phyloP scores from a whole-genome alignment of 2,329 filamentous ascomycete genomes.

The Hymenoscyphus scutula region DNA sequence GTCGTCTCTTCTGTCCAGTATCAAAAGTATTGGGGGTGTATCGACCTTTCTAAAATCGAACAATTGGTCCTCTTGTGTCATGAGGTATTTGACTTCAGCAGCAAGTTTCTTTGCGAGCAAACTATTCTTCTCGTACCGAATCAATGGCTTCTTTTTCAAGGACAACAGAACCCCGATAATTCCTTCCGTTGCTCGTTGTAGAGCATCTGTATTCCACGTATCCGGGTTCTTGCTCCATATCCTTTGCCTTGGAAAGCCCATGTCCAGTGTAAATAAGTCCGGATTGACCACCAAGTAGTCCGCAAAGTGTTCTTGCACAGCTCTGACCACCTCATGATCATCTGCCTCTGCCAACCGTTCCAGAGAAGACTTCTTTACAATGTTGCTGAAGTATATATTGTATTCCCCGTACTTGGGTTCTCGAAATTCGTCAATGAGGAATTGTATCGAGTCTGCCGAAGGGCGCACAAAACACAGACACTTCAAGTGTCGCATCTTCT shows the following conservation, averaged over 20 bases:
- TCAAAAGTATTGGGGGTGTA: conserved; percentile 86
- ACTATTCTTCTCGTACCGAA: conserved; percentile 91
- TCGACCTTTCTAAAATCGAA: conserved; percentile 96
- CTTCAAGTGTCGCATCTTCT: conserved; percentile 96
- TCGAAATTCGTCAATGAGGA: conserved; percentile 89
- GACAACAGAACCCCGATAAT: conserved; percentile 80
- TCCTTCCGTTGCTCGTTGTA: conserved; percentile 85
- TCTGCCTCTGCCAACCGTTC: conserved; percentile 94
- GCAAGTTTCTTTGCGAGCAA: conserved; percentile 88
- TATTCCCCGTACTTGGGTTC: conserved; percentile 98
- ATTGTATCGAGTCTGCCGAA: conserved; percentile 87
- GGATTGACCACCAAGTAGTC: conserved; percentile 95
- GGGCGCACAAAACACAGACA: conserved; percentile 93
- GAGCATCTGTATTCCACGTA: conserved; percentile 83
- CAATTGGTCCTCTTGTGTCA: conserved; percentile 92
- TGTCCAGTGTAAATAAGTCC: conserved; percentile 80
- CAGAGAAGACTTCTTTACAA: conserved; percentile 92
- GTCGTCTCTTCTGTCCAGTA: conserved; percentile 89
- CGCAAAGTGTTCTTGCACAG: conserved; percentile 93
- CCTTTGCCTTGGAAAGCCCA: conserved; percentile 68
- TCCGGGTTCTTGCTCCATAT: conserved; percentile 83
- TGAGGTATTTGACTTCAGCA: conserved; percentile 85
- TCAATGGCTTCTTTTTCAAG: conserved; percentile 93
- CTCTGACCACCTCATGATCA: conserved; percentile 93
- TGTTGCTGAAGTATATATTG: conserved; percentile 95